phyloP scores from a whole-genome alignment of 768 basidiomycete genomes.

The Mrakia frigida region DNA sequence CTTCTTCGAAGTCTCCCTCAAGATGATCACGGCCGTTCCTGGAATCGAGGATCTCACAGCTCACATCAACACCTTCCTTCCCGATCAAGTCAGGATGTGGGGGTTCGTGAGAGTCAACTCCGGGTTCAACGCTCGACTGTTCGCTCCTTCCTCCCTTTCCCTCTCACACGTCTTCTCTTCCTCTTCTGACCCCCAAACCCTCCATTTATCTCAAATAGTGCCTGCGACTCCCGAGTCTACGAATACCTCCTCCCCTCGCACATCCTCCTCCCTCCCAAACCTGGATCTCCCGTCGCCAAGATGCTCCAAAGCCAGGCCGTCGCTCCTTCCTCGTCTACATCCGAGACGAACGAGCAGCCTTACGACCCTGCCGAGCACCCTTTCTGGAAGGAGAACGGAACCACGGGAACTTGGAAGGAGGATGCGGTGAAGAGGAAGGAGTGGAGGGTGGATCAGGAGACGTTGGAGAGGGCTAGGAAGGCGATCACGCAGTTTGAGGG shows the following conservation, averaged over 20 bases:
- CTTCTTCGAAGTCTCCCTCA: constrained; percentile 53
- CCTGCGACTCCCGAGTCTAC: constrained; percentile 93
- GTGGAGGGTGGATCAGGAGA: constrained; percentile 60
- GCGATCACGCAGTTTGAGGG: constrained; percentile 66
- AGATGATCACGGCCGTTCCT: constrained; percentile 74
- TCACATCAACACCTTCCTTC: constrained; percentile 79
- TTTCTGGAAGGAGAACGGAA: constrained; percentile 42
- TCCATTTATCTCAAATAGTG: constrained; percentile 48
- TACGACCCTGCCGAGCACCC: constrained; percentile 28
- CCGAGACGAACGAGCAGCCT: neutral
- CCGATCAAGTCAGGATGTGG: constrained; percentile 90
- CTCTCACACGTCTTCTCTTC: neutral
- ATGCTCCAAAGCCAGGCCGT: constrained; percentile 35
- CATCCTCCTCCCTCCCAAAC: constrained; percentile 82
- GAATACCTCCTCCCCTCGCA: constrained; percentile 96
- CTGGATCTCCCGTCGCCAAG: constrained; percentile 56
- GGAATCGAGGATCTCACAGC: constrained; percentile 64
- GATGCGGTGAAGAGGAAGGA: constrained; percentile 40
- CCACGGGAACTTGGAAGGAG: constrained; percentile 32
- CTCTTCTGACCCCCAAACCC: neutral
- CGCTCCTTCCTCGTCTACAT: constrained; percentile 10
- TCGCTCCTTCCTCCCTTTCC: constrained; percentile 22
- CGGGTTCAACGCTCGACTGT: constrained; percentile 48
- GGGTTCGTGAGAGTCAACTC: constrained; percentile 58
- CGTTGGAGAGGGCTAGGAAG: constrained; percentile 56